phyloP scores from a whole-genome alignment of 176 grass and related monocot species.

The Oryza brachyantha region DNA sequence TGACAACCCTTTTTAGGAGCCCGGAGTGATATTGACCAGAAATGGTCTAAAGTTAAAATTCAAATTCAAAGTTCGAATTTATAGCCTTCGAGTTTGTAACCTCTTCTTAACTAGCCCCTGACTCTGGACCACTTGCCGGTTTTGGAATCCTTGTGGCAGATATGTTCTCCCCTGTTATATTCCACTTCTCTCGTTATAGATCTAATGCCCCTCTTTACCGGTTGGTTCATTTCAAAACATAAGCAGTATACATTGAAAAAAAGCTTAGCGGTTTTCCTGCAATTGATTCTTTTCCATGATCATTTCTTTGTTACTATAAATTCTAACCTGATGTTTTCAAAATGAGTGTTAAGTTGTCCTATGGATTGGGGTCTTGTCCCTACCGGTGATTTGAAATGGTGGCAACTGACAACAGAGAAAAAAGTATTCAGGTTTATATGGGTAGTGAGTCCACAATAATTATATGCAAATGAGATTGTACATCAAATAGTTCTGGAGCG shows the following conservation, averaged over 20 bases:
- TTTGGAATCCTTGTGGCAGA: background rate
- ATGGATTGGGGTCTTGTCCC: background rate
- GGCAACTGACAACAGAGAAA: background rate
- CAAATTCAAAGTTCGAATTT: background rate
- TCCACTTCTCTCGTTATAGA: background rate
- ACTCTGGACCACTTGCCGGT: background rate
- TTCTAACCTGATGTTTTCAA: background rate
- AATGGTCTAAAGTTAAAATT: background rate
- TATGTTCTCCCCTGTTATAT: background rate
- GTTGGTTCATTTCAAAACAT: background rate
- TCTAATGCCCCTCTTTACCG: background rate
- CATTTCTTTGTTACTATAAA: background rate
- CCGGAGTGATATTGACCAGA: background rate
- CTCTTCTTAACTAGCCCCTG: background rate
- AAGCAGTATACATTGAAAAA: background rate
- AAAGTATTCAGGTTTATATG: background rate
- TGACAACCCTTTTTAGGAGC: background rate
- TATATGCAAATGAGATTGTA: background rate
- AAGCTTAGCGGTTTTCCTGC: background rate
- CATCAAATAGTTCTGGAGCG: background rate
- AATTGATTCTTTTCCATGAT: background rate
- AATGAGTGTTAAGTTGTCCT: background rate
- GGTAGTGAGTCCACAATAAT: background rate
- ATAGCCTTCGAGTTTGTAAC: background rate
- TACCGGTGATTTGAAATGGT: background rate